These are phyloP conservation scores for Larix kaempferi DNA, from an alignment of 75 land plant species.

Conservation along the genomic window DNA sequence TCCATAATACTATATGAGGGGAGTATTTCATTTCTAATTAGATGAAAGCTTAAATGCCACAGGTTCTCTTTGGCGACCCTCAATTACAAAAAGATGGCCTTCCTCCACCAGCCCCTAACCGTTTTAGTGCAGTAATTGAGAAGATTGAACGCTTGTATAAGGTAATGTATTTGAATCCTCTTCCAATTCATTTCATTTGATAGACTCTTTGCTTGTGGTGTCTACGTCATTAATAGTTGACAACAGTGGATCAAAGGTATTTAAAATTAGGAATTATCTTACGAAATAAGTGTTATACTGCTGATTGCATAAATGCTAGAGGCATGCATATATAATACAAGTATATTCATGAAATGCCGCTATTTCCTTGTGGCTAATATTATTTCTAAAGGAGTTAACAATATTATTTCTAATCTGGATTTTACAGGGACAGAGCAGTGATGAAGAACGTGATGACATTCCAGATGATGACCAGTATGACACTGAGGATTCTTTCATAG, in stretches of 20 bases:
- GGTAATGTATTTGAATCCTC: conserved; percentile 29
- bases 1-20: background rate
- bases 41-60: background rate
- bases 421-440: conserved; percentile 72
- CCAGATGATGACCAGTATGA: conserved; percentile 99
- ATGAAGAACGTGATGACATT: conserved; percentile 54
- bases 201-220: background rate
- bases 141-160: conserved; percentile 90
- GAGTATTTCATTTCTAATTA: background rate
- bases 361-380: background rate
- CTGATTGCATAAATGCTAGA: background rate
- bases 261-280: background rate
- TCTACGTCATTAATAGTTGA: background rate
- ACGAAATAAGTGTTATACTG: background rate
- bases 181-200: background rate
- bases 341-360: background rate
- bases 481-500: conserved; percentile 98
- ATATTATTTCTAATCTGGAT: background rate
- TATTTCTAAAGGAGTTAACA: background rate
- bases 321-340: background rate
- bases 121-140: conserved; percentile 84
- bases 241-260: background rate
- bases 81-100: conserved; percentile 7
- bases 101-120: conserved; percentile 37
- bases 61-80: background rate